phyloP scores from a whole-genome alignment of 192 early-diverging fungal species.

The Gigaspora rosea region DNA sequence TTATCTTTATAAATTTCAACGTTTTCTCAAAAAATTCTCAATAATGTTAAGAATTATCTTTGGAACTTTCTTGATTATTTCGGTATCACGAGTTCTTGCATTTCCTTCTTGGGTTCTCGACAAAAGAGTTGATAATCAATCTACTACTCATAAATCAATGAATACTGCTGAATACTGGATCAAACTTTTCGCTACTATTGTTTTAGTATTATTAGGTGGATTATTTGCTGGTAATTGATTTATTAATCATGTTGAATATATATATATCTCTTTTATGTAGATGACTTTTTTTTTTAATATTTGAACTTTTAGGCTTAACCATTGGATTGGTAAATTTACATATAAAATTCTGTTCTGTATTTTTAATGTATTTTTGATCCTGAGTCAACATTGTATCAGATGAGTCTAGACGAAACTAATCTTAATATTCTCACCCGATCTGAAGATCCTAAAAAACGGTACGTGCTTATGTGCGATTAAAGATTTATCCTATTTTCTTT shows the following conservation, averaged over 20 bases:
- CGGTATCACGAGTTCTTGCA: no score
- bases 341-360: no score
- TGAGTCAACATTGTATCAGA: constrained; percentile 37
- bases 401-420: constrained; percentile 81
- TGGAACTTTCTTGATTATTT: no score
- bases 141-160: no score
- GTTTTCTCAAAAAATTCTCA: no score
- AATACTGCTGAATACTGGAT: constrained; percentile 39
- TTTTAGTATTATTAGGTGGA: constrained; percentile 74
- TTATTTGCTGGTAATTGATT: constrained; percentile 63
- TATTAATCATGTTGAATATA: not conserved
- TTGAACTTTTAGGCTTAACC: constrained; percentile 37
- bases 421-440: constrained; percentile 75
- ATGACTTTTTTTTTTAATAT: not conserved
- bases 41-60: no score
- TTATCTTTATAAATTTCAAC: no score
- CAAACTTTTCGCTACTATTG: constrained; percentile 52
- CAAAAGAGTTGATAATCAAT: no score
- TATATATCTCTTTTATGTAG: not conserved
- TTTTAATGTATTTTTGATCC: no score
- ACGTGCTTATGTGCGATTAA: not conserved
- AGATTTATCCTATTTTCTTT: not conserved
- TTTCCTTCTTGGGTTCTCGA: no score
- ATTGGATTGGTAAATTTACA: constrained; percentile 38
- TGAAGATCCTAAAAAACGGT: constrained; percentile 62